Base-by-base conservation (phyloP, 2,329 filamentous ascomycete species). In the Aspergillus sp. region DNA sequence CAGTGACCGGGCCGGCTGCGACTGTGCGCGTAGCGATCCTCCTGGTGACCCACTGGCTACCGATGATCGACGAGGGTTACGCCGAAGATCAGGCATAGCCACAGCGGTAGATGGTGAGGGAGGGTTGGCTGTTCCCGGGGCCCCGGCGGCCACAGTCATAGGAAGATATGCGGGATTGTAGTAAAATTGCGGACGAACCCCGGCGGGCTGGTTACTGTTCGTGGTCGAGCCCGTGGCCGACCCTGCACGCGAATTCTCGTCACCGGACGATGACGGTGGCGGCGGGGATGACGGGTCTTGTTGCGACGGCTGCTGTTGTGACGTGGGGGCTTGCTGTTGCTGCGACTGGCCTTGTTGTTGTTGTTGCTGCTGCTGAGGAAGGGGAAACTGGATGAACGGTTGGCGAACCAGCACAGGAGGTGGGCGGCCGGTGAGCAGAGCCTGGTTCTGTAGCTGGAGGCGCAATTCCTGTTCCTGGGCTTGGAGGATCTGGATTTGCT, bases 381-480 rank as follows among this genome's bases (percentile, higher is more conserved):
- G 56, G 4, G 67, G 63, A 10, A 70, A 69, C 36, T 67, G 67
- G 27, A 68, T 63, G 42, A 70, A 68, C 4, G 68, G 67, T 49
- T 69, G 66, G 9, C 67, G 65, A 43, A 71, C 63, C 12, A 70
- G 58, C 8, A 69, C 62, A 6, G 67, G 66, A 7, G 67, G 65
- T 6, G 63, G 54, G 27, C 68, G 56, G 10, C 68, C 66, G 30
- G 64, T 69, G 10, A 70, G 57, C 28, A 71, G 55, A 10, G 69
- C 69, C 52, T 73, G 71, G 41, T 71, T 71, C 50, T 72, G 69
- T 36, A 74, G 58, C 47, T 73, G 69, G 56, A 73, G 61, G 47
- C 73, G 67, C 48, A 75, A 51, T 49, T 74, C 72, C 49, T 74
- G 70, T 54, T 75, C 73, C 54, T 75, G 72, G 19, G 71, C 69